A percentile compares a stretch with the other conserved stretches of the same genome.
Evolutionary conservation across 371 early-diverging fungal genomes (phyloP).

Genomic region (Mortierella sp.): DNA sequence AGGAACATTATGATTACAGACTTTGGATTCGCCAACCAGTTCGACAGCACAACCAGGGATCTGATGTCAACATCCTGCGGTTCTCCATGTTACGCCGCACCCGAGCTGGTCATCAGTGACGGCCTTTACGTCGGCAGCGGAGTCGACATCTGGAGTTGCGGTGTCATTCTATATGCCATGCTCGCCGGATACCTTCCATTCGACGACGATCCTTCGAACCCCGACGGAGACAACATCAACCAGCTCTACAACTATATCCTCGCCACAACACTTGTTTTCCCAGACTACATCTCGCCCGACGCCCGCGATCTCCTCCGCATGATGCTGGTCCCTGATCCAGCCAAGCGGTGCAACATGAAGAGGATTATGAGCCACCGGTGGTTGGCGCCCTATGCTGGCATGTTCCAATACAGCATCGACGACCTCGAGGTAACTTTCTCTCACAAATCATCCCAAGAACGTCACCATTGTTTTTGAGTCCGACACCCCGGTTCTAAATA

Average conservation of each 20-base stretch:
- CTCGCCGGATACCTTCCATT: conserved; percentile 98
- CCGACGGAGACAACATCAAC: conserved; percentile 97
- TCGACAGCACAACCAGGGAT: conserved; percentile 74
- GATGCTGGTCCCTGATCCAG: conserved; percentile 95
- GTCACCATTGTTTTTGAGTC: neutral
- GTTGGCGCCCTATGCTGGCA: conserved; percentile 63
- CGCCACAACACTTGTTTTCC: conserved; percentile 90
- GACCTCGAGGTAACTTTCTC: conserved; percentile 53
- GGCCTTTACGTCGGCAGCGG: conserved; percentile 97
- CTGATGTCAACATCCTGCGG: conserved; percentile 95
- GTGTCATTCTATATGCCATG: conserved; percentile 97
- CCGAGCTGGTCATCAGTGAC: conserved; percentile 95
- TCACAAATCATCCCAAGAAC: neutral
- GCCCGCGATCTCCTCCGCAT: conserved; percentile 88
- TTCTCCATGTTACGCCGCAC: conserved; percentile 98
- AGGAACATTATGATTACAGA: conserved; percentile 96
- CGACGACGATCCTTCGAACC: conserved; percentile 98
- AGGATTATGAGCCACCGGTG: conserved; percentile 90
- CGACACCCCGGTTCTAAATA: neutral
- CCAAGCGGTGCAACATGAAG: conserved; percentile 87
- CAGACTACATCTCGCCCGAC: conserved; percentile 87
- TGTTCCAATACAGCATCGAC: conserved; percentile 62
- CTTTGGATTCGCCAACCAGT: conserved; percentile 99
- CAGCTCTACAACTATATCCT: conserved; percentile 96
- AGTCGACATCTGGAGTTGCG: conserved; percentile 96